Evolutionary conservation across 495 filamentous ascomycete species (phyloP), one percentile per base, ranked within the genome.

Genomic region (Penicillium manginii): DNA sequence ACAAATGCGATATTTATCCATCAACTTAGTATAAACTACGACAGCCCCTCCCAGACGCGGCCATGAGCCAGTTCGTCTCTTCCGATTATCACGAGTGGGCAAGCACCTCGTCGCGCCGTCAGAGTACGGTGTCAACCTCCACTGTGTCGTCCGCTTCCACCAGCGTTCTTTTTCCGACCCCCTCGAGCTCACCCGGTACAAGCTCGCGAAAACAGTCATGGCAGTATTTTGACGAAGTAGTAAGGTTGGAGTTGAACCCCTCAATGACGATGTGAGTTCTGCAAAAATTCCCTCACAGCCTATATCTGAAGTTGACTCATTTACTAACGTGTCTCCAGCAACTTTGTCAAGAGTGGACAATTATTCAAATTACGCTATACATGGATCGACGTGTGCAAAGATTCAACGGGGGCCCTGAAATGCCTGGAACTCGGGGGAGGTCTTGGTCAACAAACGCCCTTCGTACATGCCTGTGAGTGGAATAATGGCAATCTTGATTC

Each of bases 341-440:
- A 76, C 2, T 80, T 80, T 42, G 64, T 78, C 17, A 71, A 73
- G 35, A 70, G 66, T 49, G 66, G 68, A 6, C 71, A 74, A 33
- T 51, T 76, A 3, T 80, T 80, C 63, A 77, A 75, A 51, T 52
- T 80, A n/a, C 71, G 71, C 45, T 79, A 80, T 53, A 70, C 63
- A 1, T 74, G 57, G 47, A 77, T 80, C 58, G 74, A 79, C 57
- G 67, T 80, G 29, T 72, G 71, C 59, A 78, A 79, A 46, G 74
- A 79, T 55, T 58, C 67, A 17, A 66, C 67, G 14, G 78, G 78
- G 9, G 66, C 68, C 4, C 46, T 79, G 18, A 76, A 70, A 55
- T 73, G 68, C 50, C 52, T 80, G 0, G 78, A 78, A 54, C 68
- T 79, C 7, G 73, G 72, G 17, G 76, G 76, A 35, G 73, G 69